Percentiles rank a stretch among this genome's conserved stretches.
phyloP scores from a whole-genome alignment of 2,329 filamentous ascomycete species.

The Colletotrichum sp. region DNA sequence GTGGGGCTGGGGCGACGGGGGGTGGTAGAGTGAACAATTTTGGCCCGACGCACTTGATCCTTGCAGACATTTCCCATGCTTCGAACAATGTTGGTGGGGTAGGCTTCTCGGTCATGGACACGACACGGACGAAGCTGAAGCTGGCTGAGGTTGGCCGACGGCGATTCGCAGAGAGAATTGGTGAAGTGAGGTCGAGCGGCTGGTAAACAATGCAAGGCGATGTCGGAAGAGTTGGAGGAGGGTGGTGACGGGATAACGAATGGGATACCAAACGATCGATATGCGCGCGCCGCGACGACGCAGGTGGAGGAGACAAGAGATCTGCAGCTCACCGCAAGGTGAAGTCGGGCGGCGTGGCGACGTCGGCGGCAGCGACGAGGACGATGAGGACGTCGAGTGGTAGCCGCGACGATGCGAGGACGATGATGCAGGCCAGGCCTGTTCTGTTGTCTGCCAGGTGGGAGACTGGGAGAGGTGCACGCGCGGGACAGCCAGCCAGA shows the following conservation, averaged over 20 bases:
- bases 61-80: slow-evolving; percentile 53
- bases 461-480: background rate
- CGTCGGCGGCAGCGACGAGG: background rate
- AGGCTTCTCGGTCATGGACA: slow-evolving; percentile 46
- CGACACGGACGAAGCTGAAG: slow-evolving; percentile 14
- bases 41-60: slow-evolving; percentile 45
- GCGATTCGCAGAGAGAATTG: background rate
- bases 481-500: background rate
- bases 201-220: background rate
- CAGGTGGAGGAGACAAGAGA: background rate
- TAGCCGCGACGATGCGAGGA: background rate
- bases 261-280: background rate
- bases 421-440: background rate
- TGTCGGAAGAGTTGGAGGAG: background rate
- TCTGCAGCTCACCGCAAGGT: background rate
- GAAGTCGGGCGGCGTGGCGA: background rate
- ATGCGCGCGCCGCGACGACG: background rate
- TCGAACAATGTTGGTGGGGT: slow-evolving; percentile 45
- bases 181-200: background rate
- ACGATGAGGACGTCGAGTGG: background rate
- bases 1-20: slow-evolving; percentile 18
- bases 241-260: background rate
- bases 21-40: background rate
- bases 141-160: background rate
- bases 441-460: background rate